These are phyloP conservation scores for Scedosporium minutisporum DNA, from an alignment of 2,329 filamentous ascomycete species.

Conservation along the genomic window DNA sequence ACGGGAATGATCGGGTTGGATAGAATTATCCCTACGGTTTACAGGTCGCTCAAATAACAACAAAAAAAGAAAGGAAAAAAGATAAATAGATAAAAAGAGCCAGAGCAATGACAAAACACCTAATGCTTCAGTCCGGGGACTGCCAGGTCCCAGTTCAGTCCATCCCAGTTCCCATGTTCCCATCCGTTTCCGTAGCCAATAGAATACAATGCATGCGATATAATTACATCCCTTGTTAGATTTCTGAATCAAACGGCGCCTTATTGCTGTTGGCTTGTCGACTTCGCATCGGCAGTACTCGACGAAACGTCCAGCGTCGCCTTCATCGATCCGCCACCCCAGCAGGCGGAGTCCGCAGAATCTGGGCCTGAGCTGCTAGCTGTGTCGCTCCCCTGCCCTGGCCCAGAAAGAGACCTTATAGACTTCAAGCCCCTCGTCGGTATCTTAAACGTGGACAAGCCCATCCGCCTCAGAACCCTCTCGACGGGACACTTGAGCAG, in stretches of 20 bases:
- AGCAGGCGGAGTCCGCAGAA: neutral
- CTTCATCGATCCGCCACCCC: neutral
- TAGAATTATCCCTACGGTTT: too few relatives aligned
- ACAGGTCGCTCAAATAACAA: too few relatives aligned
- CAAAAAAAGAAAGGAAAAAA: too few relatives aligned
- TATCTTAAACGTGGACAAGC: neutral
- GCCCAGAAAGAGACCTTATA: neutral
- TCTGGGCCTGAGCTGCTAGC: neutral
- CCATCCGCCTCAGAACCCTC: neutral
- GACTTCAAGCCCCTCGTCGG: neutral
- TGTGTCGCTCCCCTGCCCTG: neutral
- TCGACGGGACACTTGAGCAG: conserved; percentile 2
- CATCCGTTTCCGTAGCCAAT: too few relatives aligned
- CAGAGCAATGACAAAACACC: too few relatives aligned
- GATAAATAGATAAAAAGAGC: too few relatives aligned
- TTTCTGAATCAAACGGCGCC: neutral
- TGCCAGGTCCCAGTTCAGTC: too few relatives aligned
- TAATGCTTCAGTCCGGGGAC: too few relatives aligned
- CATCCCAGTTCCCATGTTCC: too few relatives aligned
- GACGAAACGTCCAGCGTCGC: neutral
- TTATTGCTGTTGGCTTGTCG: neutral
- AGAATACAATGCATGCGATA: too few relatives aligned
- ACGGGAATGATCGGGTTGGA: too few relatives aligned
- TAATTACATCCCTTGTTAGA: neutral
- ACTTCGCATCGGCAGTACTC: neutral